A percentile compares a stretch with the other conserved stretches of the same genome.
phyloP scores from a whole-genome alignment of 202 grass and related monocot species.

The Elaeis oleifera region DNA sequence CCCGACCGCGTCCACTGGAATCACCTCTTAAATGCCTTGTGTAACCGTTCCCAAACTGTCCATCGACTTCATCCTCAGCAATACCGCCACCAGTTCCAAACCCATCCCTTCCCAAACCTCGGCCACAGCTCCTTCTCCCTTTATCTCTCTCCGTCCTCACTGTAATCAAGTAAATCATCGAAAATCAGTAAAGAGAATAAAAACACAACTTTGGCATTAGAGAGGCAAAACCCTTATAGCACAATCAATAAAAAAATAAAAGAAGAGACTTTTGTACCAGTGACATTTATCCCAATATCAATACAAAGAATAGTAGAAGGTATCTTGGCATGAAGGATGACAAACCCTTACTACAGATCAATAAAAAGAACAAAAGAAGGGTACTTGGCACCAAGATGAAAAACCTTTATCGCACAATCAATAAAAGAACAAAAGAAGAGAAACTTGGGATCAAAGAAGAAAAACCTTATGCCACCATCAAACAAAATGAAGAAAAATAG shows the following conservation, averaged over 20 bases:
- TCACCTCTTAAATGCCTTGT: conserved; percentile 2
- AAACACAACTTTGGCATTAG: too few species aligned
- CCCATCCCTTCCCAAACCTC: not conserved
- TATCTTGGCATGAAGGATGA: too few species aligned
- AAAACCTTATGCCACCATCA: not conserved
- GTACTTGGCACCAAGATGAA: too few species aligned
- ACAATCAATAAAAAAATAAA: not conserved
- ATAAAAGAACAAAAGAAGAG: too few species aligned
- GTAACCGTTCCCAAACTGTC: not conserved
- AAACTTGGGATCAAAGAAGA: not conserved
- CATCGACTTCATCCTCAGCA: not conserved
- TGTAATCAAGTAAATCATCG: not conserved
- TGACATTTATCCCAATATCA: too few species aligned
- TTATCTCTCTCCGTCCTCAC: not conserved
- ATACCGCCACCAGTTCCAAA: not conserved
- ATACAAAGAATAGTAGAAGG: too few species aligned
- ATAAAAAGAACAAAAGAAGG: too few species aligned
- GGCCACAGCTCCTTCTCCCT: conserved; percentile 10
- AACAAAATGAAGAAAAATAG: too few species aligned
- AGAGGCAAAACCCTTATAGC: too few species aligned
- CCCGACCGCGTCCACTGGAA: conserved; percentile 6
- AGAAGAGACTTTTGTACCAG: too few species aligned
- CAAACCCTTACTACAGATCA: too few species aligned
- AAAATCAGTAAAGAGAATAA: not conserved
- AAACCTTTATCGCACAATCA: too few species aligned